Evolutionary conservation across 495 filamentous ascomycete genomes (phyloP).

Genomic region (Gamarada debralockiae): DNA sequence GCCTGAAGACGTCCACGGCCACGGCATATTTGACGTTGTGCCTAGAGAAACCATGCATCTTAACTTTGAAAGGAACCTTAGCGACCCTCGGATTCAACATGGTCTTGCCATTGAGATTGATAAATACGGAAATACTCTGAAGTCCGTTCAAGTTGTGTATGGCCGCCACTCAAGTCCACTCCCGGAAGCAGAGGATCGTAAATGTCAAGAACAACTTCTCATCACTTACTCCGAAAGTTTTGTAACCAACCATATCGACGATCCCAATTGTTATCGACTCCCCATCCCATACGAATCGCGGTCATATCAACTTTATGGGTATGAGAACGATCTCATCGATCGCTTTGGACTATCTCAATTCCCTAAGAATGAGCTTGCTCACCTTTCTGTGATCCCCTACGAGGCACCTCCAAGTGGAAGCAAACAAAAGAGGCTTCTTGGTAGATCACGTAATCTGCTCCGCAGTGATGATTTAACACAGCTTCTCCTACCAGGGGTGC

Average conservation of each 20-base stretch:
- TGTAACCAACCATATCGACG: background rate
- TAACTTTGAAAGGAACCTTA: conserved; percentile 10
- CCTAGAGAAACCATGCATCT: conserved; percentile 3
- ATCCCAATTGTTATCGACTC: background rate
- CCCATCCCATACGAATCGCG: background rate
- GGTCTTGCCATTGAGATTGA: background rate
- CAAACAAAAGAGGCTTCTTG: background rate
- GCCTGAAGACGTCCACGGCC: background rate
- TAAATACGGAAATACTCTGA: background rate
- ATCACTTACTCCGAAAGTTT: background rate
- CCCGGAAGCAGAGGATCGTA: background rate
- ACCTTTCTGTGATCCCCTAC: background rate
- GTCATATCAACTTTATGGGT: background rate
- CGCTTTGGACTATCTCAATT: no score
- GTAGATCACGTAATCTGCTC: background rate
- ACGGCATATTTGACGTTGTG: conserved; percentile 5
- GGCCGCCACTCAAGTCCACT: background rate
- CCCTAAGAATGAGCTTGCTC: no score
- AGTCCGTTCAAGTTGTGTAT: background rate
- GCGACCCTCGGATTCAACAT: background rate
- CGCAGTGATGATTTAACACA: conserved; percentile 1
- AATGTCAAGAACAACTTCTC: background rate
- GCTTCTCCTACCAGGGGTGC: background rate
- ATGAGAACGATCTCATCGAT: no score
- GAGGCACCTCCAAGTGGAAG: no score